Evolutionary conservation across 1,284 basidiomycete genomes (phyloP).

Genomic region (Cryptococcus jaspeensis): DNA sequence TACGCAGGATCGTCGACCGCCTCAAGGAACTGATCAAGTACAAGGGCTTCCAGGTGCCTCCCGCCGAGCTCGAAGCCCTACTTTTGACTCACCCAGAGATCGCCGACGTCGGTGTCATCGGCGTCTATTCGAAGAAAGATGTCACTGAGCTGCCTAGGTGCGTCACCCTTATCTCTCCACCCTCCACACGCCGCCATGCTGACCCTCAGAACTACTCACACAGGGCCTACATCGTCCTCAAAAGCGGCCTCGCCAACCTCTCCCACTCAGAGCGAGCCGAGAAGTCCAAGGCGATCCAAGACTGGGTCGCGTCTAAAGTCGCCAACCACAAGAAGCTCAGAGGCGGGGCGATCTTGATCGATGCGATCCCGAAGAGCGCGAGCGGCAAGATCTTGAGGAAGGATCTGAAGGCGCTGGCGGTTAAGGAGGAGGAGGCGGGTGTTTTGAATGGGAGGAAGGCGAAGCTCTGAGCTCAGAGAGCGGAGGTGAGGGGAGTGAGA

Average conservation of each 20-base stretch:
- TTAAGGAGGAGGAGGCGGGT: conserved; percentile 29
- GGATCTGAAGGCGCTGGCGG: conserved; percentile 34
- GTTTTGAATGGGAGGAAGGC: conserved; percentile 8
- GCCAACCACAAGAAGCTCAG: conserved; percentile 53
- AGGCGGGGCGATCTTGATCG: conserved; percentile 53
- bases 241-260: neutral
- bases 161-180: conserved; percentile 2
- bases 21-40: conserved; percentile 84
- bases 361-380: conserved; percentile 53
- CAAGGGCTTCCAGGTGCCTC: conserved; percentile 62
- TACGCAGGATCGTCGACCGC: conserved; percentile 47
- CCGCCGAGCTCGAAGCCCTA: conserved; percentile 74
- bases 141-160: conserved; percentile 75
- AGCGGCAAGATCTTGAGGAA: conserved; percentile 49
- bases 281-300: conserved; percentile 58
- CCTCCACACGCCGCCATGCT: too few relatives aligned
- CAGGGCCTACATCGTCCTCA: conserved; percentile 5
- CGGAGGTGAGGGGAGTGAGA: too few relatives aligned
- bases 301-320: conserved; percentile 63
- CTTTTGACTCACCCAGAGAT: conserved; percentile 70
- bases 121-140: conserved; percentile 61
- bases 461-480: conserved; percentile 14
- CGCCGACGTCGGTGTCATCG: conserved; percentile 71
- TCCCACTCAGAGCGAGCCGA: conserved; percentile 9
- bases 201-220: too few relatives aligned